These are phyloP conservation scores for Colletotrichum chrysophilum DNA, from an alignment of 2,329 filamentous ascomycete species.

Conservation along the genomic window DNA sequence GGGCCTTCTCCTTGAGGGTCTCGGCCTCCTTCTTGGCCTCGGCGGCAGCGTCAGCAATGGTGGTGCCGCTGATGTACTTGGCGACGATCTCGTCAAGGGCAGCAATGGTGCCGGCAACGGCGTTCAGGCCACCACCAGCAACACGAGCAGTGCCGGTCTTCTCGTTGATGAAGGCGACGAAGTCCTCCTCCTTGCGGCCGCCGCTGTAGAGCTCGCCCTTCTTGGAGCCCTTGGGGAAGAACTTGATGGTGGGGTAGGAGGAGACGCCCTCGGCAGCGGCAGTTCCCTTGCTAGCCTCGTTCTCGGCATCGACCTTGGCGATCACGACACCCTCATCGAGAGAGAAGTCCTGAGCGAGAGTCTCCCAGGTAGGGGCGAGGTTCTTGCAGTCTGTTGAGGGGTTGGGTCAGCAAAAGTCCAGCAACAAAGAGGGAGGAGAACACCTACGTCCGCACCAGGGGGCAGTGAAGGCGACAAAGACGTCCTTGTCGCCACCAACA, in stretches of 20 bases:
- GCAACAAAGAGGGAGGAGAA: background rate
- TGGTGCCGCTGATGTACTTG: conserved; percentile 71
- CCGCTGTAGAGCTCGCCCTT: conserved; percentile 75
- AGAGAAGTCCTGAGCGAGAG: conserved; percentile 80
- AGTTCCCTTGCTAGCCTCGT: conserved; percentile 80
- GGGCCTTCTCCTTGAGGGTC: conserved; percentile 63
- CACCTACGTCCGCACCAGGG: conserved; percentile 97
- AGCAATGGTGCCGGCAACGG: conserved; percentile 81
- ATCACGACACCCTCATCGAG: conserved; percentile 81
- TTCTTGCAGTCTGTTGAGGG: conserved; percentile 84
- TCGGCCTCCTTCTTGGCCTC: conserved; percentile 77
- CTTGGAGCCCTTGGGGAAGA: conserved; percentile 85
- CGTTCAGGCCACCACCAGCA: conserved; percentile 80
- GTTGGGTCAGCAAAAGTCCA: conserved; percentile 7
- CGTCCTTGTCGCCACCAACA: conserved; percentile 85
- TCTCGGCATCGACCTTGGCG: conserved; percentile 95
- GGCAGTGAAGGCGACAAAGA: conserved; percentile 95
- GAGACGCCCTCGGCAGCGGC: conserved; percentile 78
- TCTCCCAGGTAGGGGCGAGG: conserved; percentile 90
- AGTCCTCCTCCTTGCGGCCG: conserved; percentile 75
- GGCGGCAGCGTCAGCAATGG: conserved; percentile 66
- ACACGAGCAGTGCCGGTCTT: conserved; percentile 88
- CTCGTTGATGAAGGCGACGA: conserved; percentile 84
- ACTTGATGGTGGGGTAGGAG: conserved; percentile 97
- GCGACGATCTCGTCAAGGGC: conserved; percentile 77